Base-by-base conservation (phyloP, 305 asterid genomes). In the Striga hermonthica region DNA sequence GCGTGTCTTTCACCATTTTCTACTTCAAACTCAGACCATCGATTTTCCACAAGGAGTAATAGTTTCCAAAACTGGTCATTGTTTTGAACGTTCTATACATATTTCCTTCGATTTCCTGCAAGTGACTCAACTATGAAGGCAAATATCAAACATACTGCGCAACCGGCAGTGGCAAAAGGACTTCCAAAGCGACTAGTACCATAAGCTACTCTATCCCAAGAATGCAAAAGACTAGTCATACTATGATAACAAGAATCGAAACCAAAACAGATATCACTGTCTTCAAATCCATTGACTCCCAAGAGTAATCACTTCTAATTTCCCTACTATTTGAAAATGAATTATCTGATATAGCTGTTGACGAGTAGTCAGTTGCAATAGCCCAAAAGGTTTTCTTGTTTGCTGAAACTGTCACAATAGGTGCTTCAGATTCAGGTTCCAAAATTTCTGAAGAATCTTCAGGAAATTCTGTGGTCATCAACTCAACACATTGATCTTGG, bases 361-460 rank as follows among this genome's bases (percentile, higher is more conserved):
- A 54, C 9, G 83, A 71, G 47, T 54, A 69, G 44, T 69, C 80
- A 39, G 71, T 62, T 53, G 76, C 83, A 39, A 82, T 58, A 37
- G 78, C 82, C 85, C 84, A 77, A 73, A 91, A 91, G 45, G 92
- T 75, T 79, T 74, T 22, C 31, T 22, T 78, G n/a, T 66, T 67
- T 37, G 79, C 45, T 45, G 86, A 75, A 66, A 83, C 70, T 61
- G 59, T 35, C 49, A 63, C 61, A 47, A 58, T 36, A 8, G 80
- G 74, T 48, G 84, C 81, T 68, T 84, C 96, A 35, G 72, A 68
- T 77, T 92, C 97, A 4, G 92, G 95, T 79, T 87, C 90, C 87
- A 90, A 62, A 36, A 92, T 84, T 74, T 70, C 87, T 7, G 87
- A 81, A 57, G 68, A 69, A 69, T 80, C 84, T 12, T 82, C 64